Conservation (phyloP, 345 rosid species). For the Populus nigra region DNA sequence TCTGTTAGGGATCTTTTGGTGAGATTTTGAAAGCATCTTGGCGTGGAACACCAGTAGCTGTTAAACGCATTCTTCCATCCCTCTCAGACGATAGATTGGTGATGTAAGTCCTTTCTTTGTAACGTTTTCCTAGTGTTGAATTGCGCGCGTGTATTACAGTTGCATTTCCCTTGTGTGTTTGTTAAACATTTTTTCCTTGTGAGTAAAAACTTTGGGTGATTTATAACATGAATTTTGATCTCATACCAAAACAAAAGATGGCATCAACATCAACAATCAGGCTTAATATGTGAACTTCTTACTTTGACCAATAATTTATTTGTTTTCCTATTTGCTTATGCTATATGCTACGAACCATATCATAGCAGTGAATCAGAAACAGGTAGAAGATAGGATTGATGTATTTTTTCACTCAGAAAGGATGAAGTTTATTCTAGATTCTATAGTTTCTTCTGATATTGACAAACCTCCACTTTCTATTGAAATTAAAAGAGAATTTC, state of each 20-base stretch:
- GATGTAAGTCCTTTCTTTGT: conserved; percentile 54
- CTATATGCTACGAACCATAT: background rate
- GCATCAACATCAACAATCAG: background rate
- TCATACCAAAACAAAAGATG: conserved; percentile 1
- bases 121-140: background rate
- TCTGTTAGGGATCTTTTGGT: conserved; percentile 87
- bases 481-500: background rate
- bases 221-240: background rate
- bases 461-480: background rate
- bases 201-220: background rate
- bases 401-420: background rate
- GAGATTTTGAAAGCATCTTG: conserved; percentile 90
- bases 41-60: conserved; percentile 99
- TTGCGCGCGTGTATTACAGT: background rate
- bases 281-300: background rate
- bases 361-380: conserved; percentile 8
- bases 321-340: background rate
- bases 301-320: background rate
- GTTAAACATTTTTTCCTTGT: background rate
- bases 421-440: conserved; percentile 1
- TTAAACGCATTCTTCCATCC: conserved; percentile 94
- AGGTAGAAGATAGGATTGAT: background rate
- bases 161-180: background rate
- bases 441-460: background rate
- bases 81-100: conserved; percentile 98